Evolutionary conservation across 352 stramenopile species (phyloP), one percentile per base, ranked within the genome.

Genomic region (Globisporangium megalacanthum): DNA sequence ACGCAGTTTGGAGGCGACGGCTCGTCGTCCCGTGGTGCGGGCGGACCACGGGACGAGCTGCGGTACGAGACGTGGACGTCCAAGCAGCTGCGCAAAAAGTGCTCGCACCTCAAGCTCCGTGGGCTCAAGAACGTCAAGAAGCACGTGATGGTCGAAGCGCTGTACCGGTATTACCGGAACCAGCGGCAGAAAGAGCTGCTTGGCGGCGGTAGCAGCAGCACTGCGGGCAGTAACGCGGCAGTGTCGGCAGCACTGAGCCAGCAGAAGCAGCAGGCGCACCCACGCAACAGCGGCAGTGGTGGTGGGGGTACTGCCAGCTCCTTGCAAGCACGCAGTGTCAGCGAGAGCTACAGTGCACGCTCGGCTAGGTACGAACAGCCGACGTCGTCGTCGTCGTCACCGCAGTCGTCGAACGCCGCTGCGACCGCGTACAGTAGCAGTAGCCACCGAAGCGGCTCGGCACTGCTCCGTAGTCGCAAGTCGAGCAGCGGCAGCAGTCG

Each of bases 91-190:
- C 78, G 81, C 9, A 91, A 89, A 57, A 91, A 91, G 51, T 91
- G 81, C 41, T 91, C 81, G 42, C 78, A 89, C 22, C 67, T 91
- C 15, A 91, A 91, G 56, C 73, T 91, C 31, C 81, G 81, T 35
- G 81, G 81, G 0, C 68, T 91, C 31, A 91, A 91, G 70, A 91
- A 91, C 58, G 81, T 91, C 20, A 91, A 91, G 66, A 91, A 91
- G 66, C 81, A 91, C 61, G 81, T 91, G 64, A 91, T 91, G 81
- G 81, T 91, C 31, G 81, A 91, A 51, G 81, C 81, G 36, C 44
- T 91, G 20, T 91, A 91, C 51, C 77, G 81, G 7, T 91, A 88
- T 52, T 88, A 91, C 65, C 75, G 78, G 29, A 88, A 76, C 46
- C 75, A 85, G 54, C 74, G 73, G 13, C 69, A 80, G 1, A 76